These are phyloP conservation scores for Aureobasidium sp. DNA, from an alignment of 2,329 filamentous ascomycete genomes.

Conservation along the genomic window DNA sequence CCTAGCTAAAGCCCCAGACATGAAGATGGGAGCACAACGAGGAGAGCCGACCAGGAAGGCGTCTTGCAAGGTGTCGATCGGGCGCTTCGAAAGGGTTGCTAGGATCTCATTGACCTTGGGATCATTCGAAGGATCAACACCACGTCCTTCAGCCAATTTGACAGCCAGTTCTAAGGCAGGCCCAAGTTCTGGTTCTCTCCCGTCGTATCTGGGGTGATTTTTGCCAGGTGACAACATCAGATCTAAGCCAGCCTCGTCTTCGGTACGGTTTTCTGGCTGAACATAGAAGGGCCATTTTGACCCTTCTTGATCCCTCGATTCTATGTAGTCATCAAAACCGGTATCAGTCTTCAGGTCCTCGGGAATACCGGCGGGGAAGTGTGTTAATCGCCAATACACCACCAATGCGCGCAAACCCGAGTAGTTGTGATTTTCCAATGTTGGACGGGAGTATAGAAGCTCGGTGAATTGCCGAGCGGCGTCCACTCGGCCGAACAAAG, in stretches of 20 bases:
- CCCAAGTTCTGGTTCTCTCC: neutral
- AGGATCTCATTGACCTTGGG: neutral
- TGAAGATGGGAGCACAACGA: neutral
- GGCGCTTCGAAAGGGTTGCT: neutral
- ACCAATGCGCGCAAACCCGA: neutral
- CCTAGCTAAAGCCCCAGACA: neutral
- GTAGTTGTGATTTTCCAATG: neutral
- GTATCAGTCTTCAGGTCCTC: neutral
- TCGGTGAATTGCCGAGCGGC: neutral
- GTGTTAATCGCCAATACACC: neutral
- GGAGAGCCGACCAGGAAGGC: neutral
- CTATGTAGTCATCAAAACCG: neutral
- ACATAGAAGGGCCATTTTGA: neutral
- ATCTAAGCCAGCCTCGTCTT: neutral
- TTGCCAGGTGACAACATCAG: neutral
- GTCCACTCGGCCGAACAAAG: neutral
- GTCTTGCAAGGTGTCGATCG: neutral
- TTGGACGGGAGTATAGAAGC: neutral
- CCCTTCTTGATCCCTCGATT: neutral
- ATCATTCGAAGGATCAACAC: neutral
- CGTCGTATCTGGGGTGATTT: neutral
- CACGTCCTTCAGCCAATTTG: neutral
- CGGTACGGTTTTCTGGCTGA: neutral
- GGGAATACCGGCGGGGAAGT: neutral
- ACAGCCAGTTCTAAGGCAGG: neutral